phyloP scores from a whole-genome alignment of 1,284 basidiomycete species.

The Cryptococcus sp. region DNA sequence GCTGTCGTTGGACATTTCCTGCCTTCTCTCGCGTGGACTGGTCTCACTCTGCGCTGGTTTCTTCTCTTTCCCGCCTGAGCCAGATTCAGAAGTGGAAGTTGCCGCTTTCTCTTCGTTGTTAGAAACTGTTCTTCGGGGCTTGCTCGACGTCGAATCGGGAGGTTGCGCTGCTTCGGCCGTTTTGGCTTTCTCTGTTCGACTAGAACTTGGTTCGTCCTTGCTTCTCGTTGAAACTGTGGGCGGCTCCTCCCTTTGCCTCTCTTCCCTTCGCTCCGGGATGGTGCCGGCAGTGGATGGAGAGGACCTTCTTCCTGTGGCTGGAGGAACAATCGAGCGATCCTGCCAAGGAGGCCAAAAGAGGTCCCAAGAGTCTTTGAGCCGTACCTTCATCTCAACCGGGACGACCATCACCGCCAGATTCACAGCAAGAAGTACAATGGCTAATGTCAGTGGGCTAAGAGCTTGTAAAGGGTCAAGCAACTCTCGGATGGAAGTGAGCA shows the following conservation, averaged over 20 bases:
- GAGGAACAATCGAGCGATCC: conserved; percentile 10
- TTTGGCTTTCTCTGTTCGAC: too few relatives aligned
- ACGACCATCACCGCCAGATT: conserved; percentile 21
- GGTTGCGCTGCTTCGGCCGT: too few relatives aligned
- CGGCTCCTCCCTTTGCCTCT: not conserved
- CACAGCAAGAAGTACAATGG: conserved; percentile 16
- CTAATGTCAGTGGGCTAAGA: conserved; percentile 12
- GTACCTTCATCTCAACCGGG: conserved; percentile 11
- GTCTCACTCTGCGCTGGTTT: too few relatives aligned
- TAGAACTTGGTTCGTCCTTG: too few relatives aligned
- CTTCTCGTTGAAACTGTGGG: not conserved
- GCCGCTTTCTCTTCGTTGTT: too few relatives aligned
- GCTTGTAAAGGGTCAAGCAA: not conserved
- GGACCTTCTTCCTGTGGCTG: too few relatives aligned
- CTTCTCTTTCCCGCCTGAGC: too few relatives aligned
- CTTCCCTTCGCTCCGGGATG: conserved; percentile 1
- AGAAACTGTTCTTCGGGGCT: too few relatives aligned
- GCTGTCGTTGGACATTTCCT: not conserved
- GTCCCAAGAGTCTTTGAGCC: conserved; percentile 28
- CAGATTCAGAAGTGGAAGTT: too few relatives aligned
- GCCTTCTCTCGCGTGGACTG: not conserved
- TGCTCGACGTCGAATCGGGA: too few relatives aligned
- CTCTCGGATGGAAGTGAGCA: not conserved
- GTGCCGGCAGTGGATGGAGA: too few relatives aligned
- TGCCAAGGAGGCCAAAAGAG: conserved; percentile 42